A percentile compares a stretch with the other conserved stretches of the same genome.
Conservation (phyloP, 495 filamentous ascomycete genomes). For the Viridothelium virens region DNA sequence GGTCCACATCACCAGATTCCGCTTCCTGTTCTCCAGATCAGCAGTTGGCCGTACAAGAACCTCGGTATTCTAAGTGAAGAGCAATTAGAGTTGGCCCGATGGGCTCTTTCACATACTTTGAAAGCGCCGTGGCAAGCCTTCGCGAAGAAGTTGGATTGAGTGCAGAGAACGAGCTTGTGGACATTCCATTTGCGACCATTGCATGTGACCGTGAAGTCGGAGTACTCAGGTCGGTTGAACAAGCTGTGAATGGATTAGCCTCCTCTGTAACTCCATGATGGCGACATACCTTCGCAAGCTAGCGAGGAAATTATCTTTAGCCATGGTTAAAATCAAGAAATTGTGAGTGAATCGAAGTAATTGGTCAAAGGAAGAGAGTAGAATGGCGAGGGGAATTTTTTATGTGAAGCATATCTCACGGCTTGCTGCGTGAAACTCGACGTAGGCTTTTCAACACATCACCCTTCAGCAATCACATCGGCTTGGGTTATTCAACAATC, state of each 20-base stretch:
- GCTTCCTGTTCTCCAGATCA: slow-evolving; percentile 8
- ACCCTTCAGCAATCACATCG: too few species aligned
- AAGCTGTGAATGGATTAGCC: slow-evolving; percentile 9
- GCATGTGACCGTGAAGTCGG: slow-evolving; percentile 17
- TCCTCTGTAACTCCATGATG: background rate
- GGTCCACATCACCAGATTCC: background rate
- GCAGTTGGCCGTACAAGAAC: too few species aligned
- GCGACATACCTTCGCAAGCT: background rate
- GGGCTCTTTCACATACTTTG: background rate
- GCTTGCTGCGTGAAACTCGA: too few species aligned
- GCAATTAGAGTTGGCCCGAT: too few species aligned
- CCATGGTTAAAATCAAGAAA: background rate
- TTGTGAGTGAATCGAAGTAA: too few species aligned
- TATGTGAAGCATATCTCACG: background rate
- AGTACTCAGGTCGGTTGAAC: slow-evolving; percentile 4
- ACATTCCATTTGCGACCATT: slow-evolving; percentile 10
- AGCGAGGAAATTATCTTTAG: background rate
- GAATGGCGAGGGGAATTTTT: background rate
- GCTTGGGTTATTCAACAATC: too few species aligned
- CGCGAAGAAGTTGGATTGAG: slow-evolving; percentile 15
- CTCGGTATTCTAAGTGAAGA: too few species aligned
- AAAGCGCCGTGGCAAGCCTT: slow-evolving; percentile 9
- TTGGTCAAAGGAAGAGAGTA: background rate
- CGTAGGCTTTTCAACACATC: too few species aligned
- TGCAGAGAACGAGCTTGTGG: slow-evolving; percentile 15